phyloP scores from a whole-genome alignment of 1,284 basidiomycete species.

The Hemileccinum hortonii region DNA sequence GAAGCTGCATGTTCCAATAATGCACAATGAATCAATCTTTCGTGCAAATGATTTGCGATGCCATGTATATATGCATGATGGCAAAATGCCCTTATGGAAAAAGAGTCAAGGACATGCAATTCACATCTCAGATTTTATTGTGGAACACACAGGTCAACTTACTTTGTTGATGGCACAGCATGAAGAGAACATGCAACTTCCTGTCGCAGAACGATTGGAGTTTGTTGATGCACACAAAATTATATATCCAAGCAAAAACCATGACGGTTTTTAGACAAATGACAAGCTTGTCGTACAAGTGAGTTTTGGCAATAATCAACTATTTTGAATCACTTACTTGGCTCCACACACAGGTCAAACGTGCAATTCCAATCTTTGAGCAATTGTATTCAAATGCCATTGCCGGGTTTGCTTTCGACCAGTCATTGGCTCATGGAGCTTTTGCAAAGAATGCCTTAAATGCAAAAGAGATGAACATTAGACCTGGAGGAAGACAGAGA shows the following conservation, averaged over 20 bases:
- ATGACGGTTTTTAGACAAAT: slow-evolving; percentile 13
- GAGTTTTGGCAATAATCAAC: too few species aligned
- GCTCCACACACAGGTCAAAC: too few species aligned
- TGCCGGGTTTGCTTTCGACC: slow-evolving; percentile 8
- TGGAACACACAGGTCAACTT: background rate
- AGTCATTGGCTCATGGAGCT: slow-evolving; percentile 2
- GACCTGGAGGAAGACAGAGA: slow-evolving; percentile 1
- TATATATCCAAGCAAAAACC: slow-evolving; percentile 8
- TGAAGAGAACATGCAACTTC: background rate
- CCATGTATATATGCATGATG: background rate
- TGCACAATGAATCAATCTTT: background rate
- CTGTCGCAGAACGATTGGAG: background rate
- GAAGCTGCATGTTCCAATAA: background rate
- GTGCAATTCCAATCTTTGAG: background rate
- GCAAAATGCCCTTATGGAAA: background rate
- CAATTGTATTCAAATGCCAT: slow-evolving; percentile 2
- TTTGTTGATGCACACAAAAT: background rate
- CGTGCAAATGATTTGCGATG: background rate
- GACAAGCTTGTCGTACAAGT: slow-evolving; percentile 20
- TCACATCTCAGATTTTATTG: background rate
- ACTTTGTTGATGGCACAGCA: background rate
- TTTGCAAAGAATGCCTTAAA: slow-evolving; percentile 10
- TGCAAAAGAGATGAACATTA: slow-evolving; percentile 11
- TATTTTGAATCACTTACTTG: too few species aligned
- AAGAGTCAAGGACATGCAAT: background rate